These are phyloP conservation scores for Penicillium parvum DNA, from an alignment of 495 filamentous ascomycete genomes.

Conservation along the genomic window DNA sequence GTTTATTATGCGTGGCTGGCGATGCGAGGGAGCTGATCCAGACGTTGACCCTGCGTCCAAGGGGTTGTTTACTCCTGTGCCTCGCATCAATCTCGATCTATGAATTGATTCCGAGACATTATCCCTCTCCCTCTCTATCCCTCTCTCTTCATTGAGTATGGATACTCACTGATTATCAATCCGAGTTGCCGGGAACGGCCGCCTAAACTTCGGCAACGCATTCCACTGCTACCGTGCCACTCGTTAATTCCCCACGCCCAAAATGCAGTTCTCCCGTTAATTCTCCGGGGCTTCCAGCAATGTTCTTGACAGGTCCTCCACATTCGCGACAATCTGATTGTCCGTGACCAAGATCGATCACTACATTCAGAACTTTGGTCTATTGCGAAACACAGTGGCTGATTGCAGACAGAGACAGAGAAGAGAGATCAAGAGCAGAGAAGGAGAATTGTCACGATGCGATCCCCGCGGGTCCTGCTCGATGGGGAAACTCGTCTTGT, in stretches of 20 bases:
- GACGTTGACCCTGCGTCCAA: too few relatives aligned
- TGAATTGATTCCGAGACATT: too few relatives aligned
- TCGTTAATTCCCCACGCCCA: background rate
- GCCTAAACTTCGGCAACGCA: constrained; percentile 17
- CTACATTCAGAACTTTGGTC: too few relatives aligned
- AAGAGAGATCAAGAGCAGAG: background rate
- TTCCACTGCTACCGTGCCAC: constrained; percentile 4
- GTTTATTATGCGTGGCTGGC: background rate
- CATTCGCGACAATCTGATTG: too few relatives aligned
- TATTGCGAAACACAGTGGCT: too few relatives aligned
- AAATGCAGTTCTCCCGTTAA: constrained; percentile 10
- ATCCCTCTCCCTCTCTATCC: too few relatives aligned
- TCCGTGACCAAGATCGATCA: too few relatives aligned
- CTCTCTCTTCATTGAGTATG: background rate
- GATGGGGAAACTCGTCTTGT: constrained; percentile 9
- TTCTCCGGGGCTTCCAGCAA: constrained; percentile 8
- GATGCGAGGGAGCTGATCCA: background rate
- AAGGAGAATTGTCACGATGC: background rate
- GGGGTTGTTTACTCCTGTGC: too few relatives aligned
- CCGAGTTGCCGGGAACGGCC: constrained; percentile 1
- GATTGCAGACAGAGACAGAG: background rate
- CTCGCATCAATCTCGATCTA: too few relatives aligned
- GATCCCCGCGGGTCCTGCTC: constrained; percentile 8
- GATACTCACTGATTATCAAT: background rate
- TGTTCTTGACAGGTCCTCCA: constrained; percentile 1